phyloP scores from a whole-genome alignment of 176 grass and related monocot species.

The Eleusine coracana region DNA sequence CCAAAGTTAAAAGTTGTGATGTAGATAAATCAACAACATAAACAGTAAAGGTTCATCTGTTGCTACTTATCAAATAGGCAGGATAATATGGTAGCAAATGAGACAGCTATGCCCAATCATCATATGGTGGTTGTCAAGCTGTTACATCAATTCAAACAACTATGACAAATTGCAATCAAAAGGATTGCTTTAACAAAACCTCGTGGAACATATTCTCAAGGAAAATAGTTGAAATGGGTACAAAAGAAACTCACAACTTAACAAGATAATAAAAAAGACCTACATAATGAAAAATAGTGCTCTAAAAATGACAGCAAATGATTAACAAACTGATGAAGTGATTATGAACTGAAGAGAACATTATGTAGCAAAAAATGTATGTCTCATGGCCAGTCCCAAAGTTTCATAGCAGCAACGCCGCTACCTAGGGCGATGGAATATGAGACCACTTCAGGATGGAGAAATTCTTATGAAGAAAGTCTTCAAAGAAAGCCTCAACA shows the following conservation, averaged over 20 bases:
- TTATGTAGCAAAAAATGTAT: neutral
- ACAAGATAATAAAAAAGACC: neutral
- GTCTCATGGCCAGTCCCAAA: conserved; percentile 39
- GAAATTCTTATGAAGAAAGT: conserved; percentile 9
- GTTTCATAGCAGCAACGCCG: neutral
- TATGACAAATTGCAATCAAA: neutral
- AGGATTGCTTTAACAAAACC: neutral
- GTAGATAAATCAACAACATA: neutral
- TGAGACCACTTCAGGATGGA: conserved; percentile 29
- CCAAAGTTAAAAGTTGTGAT: neutral
- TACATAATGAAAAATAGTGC: neutral
- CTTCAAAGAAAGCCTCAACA: conserved; percentile 30
- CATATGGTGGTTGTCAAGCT: no score
- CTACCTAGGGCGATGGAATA: conserved; percentile 33
- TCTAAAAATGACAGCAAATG: neutral
- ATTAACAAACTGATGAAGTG: neutral
- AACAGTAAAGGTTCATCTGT: neutral
- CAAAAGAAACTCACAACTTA: neutral
- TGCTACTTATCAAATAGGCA: neutral
- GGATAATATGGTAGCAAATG: neutral
- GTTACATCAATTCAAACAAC: neutral
- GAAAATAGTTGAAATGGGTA: neutral
- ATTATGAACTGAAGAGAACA: neutral
- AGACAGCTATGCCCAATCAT: neutral
- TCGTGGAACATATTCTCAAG: neutral